These are phyloP conservation scores for Populus hybrid DNA, from an alignment of 441 rosid species.

Conservation along the genomic window DNA sequence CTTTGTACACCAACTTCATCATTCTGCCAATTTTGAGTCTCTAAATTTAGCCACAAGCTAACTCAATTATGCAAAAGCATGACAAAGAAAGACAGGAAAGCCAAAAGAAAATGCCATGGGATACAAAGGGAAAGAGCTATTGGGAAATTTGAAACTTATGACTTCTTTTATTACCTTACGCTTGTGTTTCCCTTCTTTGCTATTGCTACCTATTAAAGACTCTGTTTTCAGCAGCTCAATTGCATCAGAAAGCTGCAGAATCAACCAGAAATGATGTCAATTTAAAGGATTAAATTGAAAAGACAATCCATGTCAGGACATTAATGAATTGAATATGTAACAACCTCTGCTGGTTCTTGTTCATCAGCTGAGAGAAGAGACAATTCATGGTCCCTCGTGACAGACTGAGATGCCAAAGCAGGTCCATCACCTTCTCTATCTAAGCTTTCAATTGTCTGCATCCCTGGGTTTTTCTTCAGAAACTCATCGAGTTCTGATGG, in stretches of 20 bases:
- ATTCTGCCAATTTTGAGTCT: slow-evolving; percentile 39
- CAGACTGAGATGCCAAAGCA: slow-evolving; percentile 23
- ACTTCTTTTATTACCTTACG: slow-evolving; percentile 43
- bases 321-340: background rate
- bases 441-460: slow-evolving; percentile 23
- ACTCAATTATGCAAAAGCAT: background rate
- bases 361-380: slow-evolving; percentile 21
- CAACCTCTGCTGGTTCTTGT: slow-evolving; percentile 19
- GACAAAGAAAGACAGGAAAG: background rate
- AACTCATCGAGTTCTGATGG: slow-evolving; percentile 60
- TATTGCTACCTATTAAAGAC: slow-evolving; percentile 21
- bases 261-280: slow-evolving; percentile 1
- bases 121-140: background rate
- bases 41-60: slow-evolving; percentile 18
- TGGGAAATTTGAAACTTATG: slow-evolving; percentile 5
- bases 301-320: background rate
- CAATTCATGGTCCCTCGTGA: slow-evolving; percentile 17
- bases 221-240: slow-evolving; percentile 30
- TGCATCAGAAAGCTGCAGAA: slow-evolving; percentile 25
- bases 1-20: slow-evolving; percentile 61
- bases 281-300: background rate
- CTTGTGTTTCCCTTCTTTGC: slow-evolving; percentile 40
- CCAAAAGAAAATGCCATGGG: background rate
- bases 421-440: slow-evolving; percentile 22
- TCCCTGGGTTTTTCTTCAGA: slow-evolving; percentile 31